Evolutionary conservation across 805 yeast genomes (phyloP), one percentile per base, ranked within the genome.

Genomic region (Nakazawaea ambrosiae): DNA sequence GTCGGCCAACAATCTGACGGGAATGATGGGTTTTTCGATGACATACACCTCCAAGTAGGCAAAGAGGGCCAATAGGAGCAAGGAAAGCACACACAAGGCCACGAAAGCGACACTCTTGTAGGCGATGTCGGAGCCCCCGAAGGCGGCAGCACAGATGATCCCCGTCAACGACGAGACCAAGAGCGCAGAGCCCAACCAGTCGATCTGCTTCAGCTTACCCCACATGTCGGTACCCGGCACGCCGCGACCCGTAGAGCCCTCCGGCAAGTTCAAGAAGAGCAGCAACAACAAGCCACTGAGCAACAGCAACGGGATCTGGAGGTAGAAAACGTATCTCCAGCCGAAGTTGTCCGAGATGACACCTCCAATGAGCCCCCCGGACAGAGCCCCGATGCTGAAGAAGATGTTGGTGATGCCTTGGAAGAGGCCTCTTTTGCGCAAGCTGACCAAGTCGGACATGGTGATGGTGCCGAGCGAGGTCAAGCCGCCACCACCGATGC

Each of bases 401-500:
- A 75, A 76, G 15, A 87, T 65, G 54, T 87, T 87, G 25, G 82
- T 82, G 36, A 83, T 54, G 0, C 96, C 96, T 53, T 88, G 96
- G 55, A 75, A 85, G 22, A 84, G 56, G 2, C 94, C 95, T 41
- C 96, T 66, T 29, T 80, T 75, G 39, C 92, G 67, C 43, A 82
- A 68, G 2, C 92, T 78, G 20, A 88, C 79, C 33, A 85, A 63
- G 56, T 87, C 96, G 20, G 85, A 75, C 48, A 81, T 70, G 2
- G 88, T 70, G 40, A 87, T 81, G 5, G 95, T 79, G 14, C 85
- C 73, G 47, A 86, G 61, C 0, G 89, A 70, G 35, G 80, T 75
- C 50, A 87, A 72, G 1, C 96, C 96, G 5, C 95, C 92, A 9
- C 92, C 95, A 18, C 96, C 96, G 39, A 83, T 70, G 15, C 96